A percentile compares a stretch with the other conserved stretches of the same genome.
phyloP scores from a whole-genome alignment of 2,329 filamentous ascomycete species.

The Cladosporium sp. region DNA sequence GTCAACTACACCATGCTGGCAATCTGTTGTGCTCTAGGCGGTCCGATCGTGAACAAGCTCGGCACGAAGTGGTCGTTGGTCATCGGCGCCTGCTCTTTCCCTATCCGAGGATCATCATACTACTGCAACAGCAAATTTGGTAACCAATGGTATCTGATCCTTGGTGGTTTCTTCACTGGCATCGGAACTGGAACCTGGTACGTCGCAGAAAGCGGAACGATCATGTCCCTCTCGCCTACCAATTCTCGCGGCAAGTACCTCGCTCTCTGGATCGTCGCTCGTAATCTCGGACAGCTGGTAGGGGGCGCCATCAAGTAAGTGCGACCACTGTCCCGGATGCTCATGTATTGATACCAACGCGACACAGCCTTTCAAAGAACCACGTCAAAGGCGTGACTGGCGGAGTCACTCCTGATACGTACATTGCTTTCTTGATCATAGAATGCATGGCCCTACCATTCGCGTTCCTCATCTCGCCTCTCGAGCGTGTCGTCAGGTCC shows the following conservation, averaged over 20 bases:
- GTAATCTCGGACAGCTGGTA: slow-evolving; percentile 32
- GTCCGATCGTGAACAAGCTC: slow-evolving; percentile 38
- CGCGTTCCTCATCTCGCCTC: slow-evolving; percentile 44
- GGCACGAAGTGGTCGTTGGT: slow-evolving; percentile 37
- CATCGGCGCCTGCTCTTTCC: slow-evolving; percentile 33
- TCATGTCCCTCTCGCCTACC: slow-evolving; percentile 34
- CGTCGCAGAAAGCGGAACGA: slow-evolving; percentile 35
- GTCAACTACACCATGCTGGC: slow-evolving; percentile 21
- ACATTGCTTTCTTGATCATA: slow-evolving; percentile 46
- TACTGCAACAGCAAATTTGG: slow-evolving; percentile 31
- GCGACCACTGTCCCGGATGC: not conserved
- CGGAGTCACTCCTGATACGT: slow-evolving; percentile 40
- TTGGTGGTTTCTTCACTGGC: slow-evolving; percentile 5
- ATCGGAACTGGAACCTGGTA: slow-evolving; percentile 15
- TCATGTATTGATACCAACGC: slow-evolving; percentile 24
- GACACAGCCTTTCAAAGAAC: slow-evolving; percentile 10
- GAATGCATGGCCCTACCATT: slow-evolving; percentile 45
- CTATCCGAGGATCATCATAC: slow-evolving; percentile 33
- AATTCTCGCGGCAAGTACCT: slow-evolving; percentile 34
- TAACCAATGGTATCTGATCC: slow-evolving; percentile 30
- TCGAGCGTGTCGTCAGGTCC: slow-evolving; percentile 43
- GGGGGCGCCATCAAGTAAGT: slow-evolving; percentile 33
- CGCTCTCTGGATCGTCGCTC: slow-evolving; percentile 32
- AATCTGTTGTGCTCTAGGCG: slow-evolving; percentile 27
- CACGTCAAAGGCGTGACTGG: slow-evolving; percentile 8